Evolutionary conservation across 2,329 filamentous ascomycete species (phyloP), one percentile per base, ranked within the genome.

Genomic region (Endoconidiophora laricicola): DNA sequence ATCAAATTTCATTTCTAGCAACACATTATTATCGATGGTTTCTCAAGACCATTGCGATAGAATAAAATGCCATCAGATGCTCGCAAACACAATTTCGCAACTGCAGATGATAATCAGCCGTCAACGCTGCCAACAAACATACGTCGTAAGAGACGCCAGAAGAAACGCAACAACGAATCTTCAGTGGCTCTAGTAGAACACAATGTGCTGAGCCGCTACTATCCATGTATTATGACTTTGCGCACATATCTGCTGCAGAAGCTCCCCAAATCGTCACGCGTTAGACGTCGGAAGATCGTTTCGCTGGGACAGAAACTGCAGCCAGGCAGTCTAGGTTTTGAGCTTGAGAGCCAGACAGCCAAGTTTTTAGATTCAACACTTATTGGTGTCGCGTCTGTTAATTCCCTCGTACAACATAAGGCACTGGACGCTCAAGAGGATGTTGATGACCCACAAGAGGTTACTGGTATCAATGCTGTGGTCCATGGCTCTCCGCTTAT

Each of bases 161-260:
- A 9, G 3, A 44, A 39, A 36, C 12, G 4, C 16, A 33, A 44
- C 22, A 26, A 10, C 12, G 12, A 6, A 10, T 33, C 26, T 33
- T 10, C 26, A 10, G 26, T 33, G 5, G 36, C 44, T 20, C 33
- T 38, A 20, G 33, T 41, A 10, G 48, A 49, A 6, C 48, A 49
- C 18, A 36, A 22, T 6, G 48, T 53, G 1, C 39, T 53, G 5
- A 47, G 52, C 36, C 44, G 46, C 26, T 83, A 81, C 64, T 94
- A 87, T 63, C 65, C 71, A 6, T 64, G 71, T 44, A 72, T 87
- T 10, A 62, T 76, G 50, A 79, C 79, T 0, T 67, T 94, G 52
- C 78, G 86, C 57, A 70, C 81, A 52, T 84, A 86, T 65, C 66
- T 88, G 38, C 66, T 88, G 44, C 67, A 68, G 18, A 74, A 70